Evolutionary conservation across 2,329 filamentous ascomycete species (phyloP).

Genomic region (Monosporascus sp.): DNA sequence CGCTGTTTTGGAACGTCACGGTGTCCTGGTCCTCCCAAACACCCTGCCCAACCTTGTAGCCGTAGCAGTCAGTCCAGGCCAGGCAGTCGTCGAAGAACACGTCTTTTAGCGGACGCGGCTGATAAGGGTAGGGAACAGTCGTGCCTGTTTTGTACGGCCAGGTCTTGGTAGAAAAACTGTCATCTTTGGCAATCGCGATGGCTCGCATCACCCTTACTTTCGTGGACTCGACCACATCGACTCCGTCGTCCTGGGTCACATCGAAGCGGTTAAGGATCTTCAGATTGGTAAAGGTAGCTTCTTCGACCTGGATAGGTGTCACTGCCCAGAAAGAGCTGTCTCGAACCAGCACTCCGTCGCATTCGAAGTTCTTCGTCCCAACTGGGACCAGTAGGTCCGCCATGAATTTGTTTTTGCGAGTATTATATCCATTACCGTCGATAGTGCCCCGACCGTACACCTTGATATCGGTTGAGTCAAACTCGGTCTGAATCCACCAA

Average conservation of each 20-base stretch:
- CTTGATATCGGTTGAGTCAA: background rate
- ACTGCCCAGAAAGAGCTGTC: background rate
- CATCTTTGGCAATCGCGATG: background rate
- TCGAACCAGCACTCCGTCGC: background rate
- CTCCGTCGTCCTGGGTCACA: background rate
- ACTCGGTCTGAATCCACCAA: background rate
- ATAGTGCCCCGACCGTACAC: background rate
- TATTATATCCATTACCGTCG: background rate
- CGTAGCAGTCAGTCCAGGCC: background rate
- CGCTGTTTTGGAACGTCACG: background rate
- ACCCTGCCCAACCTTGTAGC: background rate
- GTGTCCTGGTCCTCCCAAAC: background rate
- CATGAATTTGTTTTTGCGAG: background rate
- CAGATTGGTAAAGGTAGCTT: background rate
- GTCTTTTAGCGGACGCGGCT: background rate
- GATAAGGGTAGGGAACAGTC: background rate
- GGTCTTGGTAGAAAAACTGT: background rate
- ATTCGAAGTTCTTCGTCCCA: background rate
- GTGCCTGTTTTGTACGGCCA: background rate
- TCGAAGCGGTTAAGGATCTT: background rate
- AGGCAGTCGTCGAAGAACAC: background rate
- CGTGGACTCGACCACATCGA: background rate
- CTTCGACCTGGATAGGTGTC: background rate
- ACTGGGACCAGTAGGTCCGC: background rate
- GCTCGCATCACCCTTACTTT: background rate